Base-by-base conservation (phyloP, 768 basidiomycete species). In the Boletus vermiculosoides region DNA sequence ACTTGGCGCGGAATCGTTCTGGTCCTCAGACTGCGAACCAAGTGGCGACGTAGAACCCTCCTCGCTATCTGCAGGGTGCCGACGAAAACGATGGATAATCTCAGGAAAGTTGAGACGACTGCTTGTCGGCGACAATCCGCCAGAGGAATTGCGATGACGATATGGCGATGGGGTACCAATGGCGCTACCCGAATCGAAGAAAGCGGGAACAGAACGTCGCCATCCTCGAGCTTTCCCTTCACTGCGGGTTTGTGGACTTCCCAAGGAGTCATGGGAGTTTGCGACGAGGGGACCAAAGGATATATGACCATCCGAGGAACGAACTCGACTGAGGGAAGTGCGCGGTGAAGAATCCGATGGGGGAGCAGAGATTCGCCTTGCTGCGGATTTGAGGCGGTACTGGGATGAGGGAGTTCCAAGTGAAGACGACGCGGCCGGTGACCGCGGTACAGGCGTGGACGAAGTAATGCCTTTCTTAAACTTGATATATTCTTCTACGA, bases 401-500 rank as follows among this genome's bases (percentile, higher is more conserved):
- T 53, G 61, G 22, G 54, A 56, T 23, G 58, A 30, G 9, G 63
- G 46, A 1, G 54, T 60, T 39, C 57, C 63, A 20, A 61, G 44
- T 4, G 66, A 63, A 45, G 60, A 66, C 1, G 58, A 57, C 7
- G 50, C 54, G 54, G 45, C 31, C 15, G 55, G 50, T 31, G 61
- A 64, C 7, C 60, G 66, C 25, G 56, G 54, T 28, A 34, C 52
- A 50, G 56, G 57, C 28, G 56, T 61, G 44, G 58, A 62, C 20
- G 55, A 48, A 34, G 59, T n/a, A 34, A 37, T 11, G 33, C 62
- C 54, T 48, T 66, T 76, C 52, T 76, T 78, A 5, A 77, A 73
- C 59, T 78, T 80, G 22, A 79, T 55, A 63, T 83, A 89, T 66
- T 89, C 84, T 68, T 90, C 86, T 58, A 86, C 76, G 13, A 88